Evolutionary conservation across 1,284 basidiomycete genomes (phyloP), one percentile per base, ranked within the genome.

Genomic region (Neolentinus lepideus): DNA sequence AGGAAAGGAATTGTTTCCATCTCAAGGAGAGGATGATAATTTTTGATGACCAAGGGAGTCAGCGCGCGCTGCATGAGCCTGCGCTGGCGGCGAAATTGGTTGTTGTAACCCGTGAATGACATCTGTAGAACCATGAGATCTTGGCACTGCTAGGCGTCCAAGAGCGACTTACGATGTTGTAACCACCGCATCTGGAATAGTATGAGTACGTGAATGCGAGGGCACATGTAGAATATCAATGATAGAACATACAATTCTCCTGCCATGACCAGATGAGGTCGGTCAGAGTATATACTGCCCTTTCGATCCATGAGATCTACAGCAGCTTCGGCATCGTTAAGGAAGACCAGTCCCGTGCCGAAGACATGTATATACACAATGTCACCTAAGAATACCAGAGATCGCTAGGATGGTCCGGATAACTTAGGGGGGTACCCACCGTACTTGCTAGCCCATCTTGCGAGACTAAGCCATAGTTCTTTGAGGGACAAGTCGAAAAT

Each of bases 91-190:
- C 80, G 81, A 52, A 75, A 75, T 62, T 77, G 74, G 57, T 84
- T 79, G 46, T 81, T 80, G 60, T 88, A 86, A 10, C 74, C 74
- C 3, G 83, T 85, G 66, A 89, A 88, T 0, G 84, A 85, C 55
- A 84, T 78, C 80, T 81, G 56, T 26, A 55, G 26, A 52, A 31
- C 53, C 31, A 48, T 50, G 6, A 24, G 25, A n/a, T 51, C n/a
- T 2, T 14, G 22, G 47, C n/a, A n/a, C n/a, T n/a, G n/a, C n/a
- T n/a, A n/a, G n/a, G n/a, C n/a, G n/a, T n/a, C n/a, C n/a, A n/a
- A n/a, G n/a, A n/a, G n/a, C n/a, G n/a, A n/a, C 63, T 61, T 61
- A 79, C 80, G 83, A 88, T 88, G 64, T 86, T 78, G 59, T 84
- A 76, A 64, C 84, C 86, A 48, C 84, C 85, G 63, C 86, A 88